phyloP scores from a whole-genome alignment of 345 rosid species.

The Brassica carinata region DNA sequence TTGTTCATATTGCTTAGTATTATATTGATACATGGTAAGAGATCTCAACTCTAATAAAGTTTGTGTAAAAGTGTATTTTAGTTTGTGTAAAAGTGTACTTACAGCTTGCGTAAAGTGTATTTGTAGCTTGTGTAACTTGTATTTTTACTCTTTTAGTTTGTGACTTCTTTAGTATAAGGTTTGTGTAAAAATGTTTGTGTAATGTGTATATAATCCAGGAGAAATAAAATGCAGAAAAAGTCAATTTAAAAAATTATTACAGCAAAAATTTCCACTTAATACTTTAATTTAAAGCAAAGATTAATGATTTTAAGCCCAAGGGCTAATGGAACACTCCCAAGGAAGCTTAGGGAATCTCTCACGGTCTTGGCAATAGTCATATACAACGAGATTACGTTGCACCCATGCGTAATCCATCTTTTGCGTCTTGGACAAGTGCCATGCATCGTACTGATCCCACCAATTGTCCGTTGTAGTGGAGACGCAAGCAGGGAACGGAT shows the following conservation, averaged over 20 bases:
- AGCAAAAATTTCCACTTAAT: slow-evolving; percentile 11
- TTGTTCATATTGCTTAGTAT: slow-evolving; percentile 14
- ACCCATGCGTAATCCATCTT: slow-evolving; percentile 91
- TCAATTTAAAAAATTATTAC: slow-evolving; percentile 1
- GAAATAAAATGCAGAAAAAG: neutral
- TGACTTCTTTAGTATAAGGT: neutral
- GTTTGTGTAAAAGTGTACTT: slow-evolving; percentile 3
- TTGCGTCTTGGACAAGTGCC: slow-evolving; percentile 80
- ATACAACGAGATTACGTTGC: slow-evolving; percentile 86
- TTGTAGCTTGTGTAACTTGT: slow-evolving; percentile 11
- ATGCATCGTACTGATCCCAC: slow-evolving; percentile 92
- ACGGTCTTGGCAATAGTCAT: slow-evolving; percentile 78
- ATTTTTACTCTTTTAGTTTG: slow-evolving; percentile 4
- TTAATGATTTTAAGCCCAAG: slow-evolving; percentile 62
- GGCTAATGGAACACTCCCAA: slow-evolving; percentile 81
- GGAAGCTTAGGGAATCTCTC: slow-evolving; percentile 65
- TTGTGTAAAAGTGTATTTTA: slow-evolving; percentile 10
- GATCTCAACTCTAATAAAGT: neutral
- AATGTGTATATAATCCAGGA: neutral
- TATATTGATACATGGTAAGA: neutral
- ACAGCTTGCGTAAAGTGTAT: neutral
- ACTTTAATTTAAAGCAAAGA: neutral
- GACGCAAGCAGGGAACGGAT: slow-evolving; percentile 84
- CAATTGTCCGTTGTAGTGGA: slow-evolving; percentile 83
- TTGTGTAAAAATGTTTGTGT: neutral